A percentile compares a stretch with the other conserved stretches of the same genome.
Evolutionary conservation across 441 rosid genomes (phyloP).

Genomic region (Mallotus repandus): DNA sequence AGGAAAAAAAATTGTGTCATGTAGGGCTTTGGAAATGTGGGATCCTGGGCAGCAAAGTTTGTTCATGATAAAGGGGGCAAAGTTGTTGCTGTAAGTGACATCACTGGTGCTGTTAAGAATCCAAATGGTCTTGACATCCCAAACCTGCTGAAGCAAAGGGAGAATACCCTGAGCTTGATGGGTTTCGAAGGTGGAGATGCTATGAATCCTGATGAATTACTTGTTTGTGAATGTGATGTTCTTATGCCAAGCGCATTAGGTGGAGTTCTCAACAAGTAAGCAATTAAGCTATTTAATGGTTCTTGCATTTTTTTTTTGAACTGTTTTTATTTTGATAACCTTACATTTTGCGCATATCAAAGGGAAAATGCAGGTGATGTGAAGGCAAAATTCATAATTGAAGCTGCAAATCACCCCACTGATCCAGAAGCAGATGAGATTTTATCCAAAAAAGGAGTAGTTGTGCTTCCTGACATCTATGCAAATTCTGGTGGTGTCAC

Average conservation of each 20-base stretch:
- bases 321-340: slow-evolving; percentile 26
- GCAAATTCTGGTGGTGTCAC: slow-evolving; percentile 94
- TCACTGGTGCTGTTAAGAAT: slow-evolving; percentile 80
- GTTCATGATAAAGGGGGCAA: slow-evolving; percentile 81
- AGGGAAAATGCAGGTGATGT: slow-evolving; percentile 90
- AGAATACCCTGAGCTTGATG: slow-evolving; percentile 47
- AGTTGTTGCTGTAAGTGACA: slow-evolving; percentile 74
- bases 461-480: slow-evolving; percentile 83
- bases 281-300: not conserved
- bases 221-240: slow-evolving; percentile 86
- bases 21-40: slow-evolving; percentile 92
- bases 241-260: slow-evolving; percentile 88
- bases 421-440: slow-evolving; percentile 98
- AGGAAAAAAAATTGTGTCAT: not conserved
- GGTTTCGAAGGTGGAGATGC: slow-evolving; percentile 62
- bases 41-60: slow-evolving; percentile 75
- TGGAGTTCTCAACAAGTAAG: slow-evolving; percentile 75
- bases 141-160: slow-evolving; percentile 53
- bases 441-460: slow-evolving; percentile 76
- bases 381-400: slow-evolving; percentile 87
- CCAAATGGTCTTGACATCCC: slow-evolving; percentile 64
- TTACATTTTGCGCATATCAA: not conserved
- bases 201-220: slow-evolving; percentile 55
- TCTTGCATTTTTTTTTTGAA: not conserved
- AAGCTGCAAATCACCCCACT: slow-evolving; percentile 97